Conservation (phyloP, 305 asterid genomes). For the Plantago coronopus region DNA sequence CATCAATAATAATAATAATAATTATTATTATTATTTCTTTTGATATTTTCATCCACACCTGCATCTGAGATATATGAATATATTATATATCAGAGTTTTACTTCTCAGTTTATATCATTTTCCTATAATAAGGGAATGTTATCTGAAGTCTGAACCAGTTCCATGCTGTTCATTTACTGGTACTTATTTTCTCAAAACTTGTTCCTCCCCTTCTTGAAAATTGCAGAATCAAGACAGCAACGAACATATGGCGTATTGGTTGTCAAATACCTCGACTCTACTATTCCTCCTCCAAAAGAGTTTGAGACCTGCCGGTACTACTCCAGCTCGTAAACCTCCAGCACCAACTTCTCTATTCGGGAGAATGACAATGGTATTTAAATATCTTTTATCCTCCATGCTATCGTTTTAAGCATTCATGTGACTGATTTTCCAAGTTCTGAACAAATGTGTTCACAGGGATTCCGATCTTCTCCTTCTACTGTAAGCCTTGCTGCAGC, state of each 20-base stretch:
- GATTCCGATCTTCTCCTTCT: conserved; percentile 92
- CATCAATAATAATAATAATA: too few species aligned
- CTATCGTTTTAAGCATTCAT: background rate
- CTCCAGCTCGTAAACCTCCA: conserved; percentile 70
- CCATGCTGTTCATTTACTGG: background rate
- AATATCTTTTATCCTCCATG: conserved; percentile 18
- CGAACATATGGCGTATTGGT: conserved; percentile 79
- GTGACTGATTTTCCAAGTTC: background rate
- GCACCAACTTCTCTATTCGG: conserved; percentile 90
- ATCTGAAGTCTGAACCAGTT: too few species aligned
- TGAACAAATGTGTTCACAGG: conserved; percentile 39
- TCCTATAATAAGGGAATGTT: too few species aligned
- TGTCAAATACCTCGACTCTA: conserved; percentile 70
- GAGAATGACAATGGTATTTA: conserved; percentile 93
- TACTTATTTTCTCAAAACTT: background rate
- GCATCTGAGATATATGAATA: too few species aligned
- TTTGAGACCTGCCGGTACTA: conserved; percentile 65
- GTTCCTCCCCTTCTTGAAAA: background rate
- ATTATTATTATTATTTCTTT: too few species aligned
- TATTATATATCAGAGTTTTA: too few species aligned
- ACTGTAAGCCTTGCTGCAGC: conserved; percentile 69
- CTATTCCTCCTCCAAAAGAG: conserved; percentile 73
- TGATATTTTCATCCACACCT: too few species aligned
- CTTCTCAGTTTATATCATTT: too few species aligned
- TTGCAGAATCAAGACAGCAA: conserved; percentile 77